A percentile compares a stretch with the other conserved stretches of the same genome.
Evolutionary conservation across 306 rosid species (phyloP).

Genomic region (Cicer chorassanicum): DNA sequence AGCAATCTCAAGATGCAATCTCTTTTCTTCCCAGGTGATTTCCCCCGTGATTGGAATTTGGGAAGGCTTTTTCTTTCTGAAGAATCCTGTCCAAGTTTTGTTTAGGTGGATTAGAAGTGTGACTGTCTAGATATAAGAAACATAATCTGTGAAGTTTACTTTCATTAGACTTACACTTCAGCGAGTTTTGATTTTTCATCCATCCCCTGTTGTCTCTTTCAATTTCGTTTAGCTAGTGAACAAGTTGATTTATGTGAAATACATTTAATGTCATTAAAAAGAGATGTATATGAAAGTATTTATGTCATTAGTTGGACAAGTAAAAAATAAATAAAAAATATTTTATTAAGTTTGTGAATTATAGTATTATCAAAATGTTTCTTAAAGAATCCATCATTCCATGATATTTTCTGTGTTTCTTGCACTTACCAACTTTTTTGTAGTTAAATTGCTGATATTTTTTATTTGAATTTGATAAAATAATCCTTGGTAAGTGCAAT

Average conservation of each 20-base stretch:
- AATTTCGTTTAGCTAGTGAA: constrained; percentile 6
- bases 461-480: constrained; percentile 21
- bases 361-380: constrained; percentile 14
- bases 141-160: constrained; percentile 5
- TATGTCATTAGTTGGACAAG: constrained; percentile 12
- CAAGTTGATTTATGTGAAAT: background rate
- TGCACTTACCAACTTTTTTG: constrained; percentile 23
- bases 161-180: background rate
- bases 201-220: background rate
- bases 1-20: constrained; percentile 91
- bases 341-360: background rate
- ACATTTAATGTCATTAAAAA: constrained; percentile 13
- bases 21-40: constrained; percentile 90
- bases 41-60: constrained; percentile 32
- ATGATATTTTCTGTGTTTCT: constrained; percentile 16
- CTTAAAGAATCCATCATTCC: constrained; percentile 20
- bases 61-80: constrained; percentile 15
- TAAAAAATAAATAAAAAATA: background rate
- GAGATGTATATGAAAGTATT: background rate
- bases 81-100: constrained; percentile 19
- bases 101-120: constrained; percentile 18
- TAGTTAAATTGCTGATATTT: constrained; percentile 35
- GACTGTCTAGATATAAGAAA: background rate
- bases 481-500: constrained; percentile 19
- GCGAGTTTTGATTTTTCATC: constrained; percentile 39